These are phyloP conservation scores for Dactylonectria macrodidyma DNA, from an alignment of 2,329 filamentous ascomycete species.

Conservation along the genomic window DNA sequence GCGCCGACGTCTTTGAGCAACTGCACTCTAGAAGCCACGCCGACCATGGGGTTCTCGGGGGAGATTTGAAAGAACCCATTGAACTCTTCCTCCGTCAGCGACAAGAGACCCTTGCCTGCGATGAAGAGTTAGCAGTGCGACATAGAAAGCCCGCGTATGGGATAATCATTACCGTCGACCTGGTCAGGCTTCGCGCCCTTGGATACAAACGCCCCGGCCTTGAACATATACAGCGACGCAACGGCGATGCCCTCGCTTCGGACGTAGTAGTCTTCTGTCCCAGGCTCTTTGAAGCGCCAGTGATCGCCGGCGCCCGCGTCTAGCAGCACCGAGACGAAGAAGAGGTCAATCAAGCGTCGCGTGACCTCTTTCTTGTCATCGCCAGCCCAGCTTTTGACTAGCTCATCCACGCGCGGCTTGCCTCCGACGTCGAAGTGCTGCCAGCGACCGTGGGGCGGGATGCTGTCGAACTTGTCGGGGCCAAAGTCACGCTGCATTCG, in stretches of 20 bases:
- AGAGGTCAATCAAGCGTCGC: slow-evolving; percentile 71
- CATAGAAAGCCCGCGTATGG: accelerated
- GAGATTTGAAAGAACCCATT: slow-evolving; percentile 60
- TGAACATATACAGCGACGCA: slow-evolving; percentile 65
- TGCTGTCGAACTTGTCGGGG: slow-evolving; percentile 60
- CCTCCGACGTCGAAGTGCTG: slow-evolving; percentile 74
- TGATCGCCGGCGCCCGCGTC: slow-evolving; percentile 68
- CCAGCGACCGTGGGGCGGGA: slow-evolving; percentile 72
- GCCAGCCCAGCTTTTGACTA: slow-evolving; percentile 62
- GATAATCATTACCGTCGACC: slow-evolving; percentile 53
- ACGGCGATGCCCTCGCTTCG: slow-evolving; percentile 67
- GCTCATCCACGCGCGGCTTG: slow-evolving; percentile 61
- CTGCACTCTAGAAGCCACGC: slow-evolving; percentile 58
- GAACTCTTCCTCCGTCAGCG: slow-evolving; percentile 52
- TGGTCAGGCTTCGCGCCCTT: slow-evolving; percentile 26
- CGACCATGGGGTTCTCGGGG: slow-evolving; percentile 60
- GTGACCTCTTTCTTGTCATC: slow-evolving; percentile 62
- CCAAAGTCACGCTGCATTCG: slow-evolving; percentile 64
- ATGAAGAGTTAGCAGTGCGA: background rate
- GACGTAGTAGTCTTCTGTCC: slow-evolving; percentile 51
- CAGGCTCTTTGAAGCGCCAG: slow-evolving; percentile 62
- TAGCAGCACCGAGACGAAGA: slow-evolving; percentile 72
- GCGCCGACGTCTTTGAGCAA: slow-evolving; percentile 59
- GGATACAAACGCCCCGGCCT: slow-evolving; percentile 55
- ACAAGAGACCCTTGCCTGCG: slow-evolving; percentile 52